These are phyloP conservation scores for Thielaviopsis punctulata DNA, from an alignment of 2,329 filamentous ascomycete species.

Conservation along the genomic window DNA sequence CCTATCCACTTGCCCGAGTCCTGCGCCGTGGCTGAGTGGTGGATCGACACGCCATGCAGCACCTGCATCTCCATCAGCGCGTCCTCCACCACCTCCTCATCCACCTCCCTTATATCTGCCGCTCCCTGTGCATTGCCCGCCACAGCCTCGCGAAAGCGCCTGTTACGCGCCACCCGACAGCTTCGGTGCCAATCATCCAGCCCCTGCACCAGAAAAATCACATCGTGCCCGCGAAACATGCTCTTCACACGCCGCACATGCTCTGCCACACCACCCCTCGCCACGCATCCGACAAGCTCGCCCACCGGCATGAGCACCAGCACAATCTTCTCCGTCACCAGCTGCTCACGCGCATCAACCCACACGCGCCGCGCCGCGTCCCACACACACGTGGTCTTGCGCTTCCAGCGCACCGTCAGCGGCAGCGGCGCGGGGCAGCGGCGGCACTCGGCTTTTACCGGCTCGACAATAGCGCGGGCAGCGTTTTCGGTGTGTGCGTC, in stretches of 20 bases:
- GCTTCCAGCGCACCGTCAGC: slow-evolving; percentile 47
- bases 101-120: slow-evolving; percentile 23
- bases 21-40: slow-evolving; percentile 42
- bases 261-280: slow-evolving; percentile 20
- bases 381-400: slow-evolving; percentile 47
- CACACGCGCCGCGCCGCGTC: slow-evolving; percentile 44
- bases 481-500: slow-evolving; percentile 26
- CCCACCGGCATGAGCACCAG: slow-evolving; percentile 44
- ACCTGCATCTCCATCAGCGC: slow-evolving; percentile 55
- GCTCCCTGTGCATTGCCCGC: slow-evolving; percentile 23
- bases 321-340: slow-evolving; percentile 41
- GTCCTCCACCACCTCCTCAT: slow-evolving; percentile 54
- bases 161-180: slow-evolving; percentile 48
- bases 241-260: slow-evolving; percentile 25
- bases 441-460: slow-evolving; percentile 30
- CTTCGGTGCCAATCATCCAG: slow-evolving; percentile 48
- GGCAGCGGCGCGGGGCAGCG: slow-evolving; percentile 29
- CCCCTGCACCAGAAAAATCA: slow-evolving; percentile 60
- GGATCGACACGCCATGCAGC: slow-evolving; percentile 46
- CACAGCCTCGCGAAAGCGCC: slow-evolving; percentile 49
- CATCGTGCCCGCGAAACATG: slow-evolving; percentile 32
- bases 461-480: slow-evolving; percentile 33
- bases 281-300: slow-evolving; percentile 46
- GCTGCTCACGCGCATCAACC: slow-evolving; percentile 39
- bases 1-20: slow-evolving; percentile 60